Evolutionary conservation across 176 grass and related monocot species (phyloP).

Genomic region (Aegilops speltoides): DNA sequence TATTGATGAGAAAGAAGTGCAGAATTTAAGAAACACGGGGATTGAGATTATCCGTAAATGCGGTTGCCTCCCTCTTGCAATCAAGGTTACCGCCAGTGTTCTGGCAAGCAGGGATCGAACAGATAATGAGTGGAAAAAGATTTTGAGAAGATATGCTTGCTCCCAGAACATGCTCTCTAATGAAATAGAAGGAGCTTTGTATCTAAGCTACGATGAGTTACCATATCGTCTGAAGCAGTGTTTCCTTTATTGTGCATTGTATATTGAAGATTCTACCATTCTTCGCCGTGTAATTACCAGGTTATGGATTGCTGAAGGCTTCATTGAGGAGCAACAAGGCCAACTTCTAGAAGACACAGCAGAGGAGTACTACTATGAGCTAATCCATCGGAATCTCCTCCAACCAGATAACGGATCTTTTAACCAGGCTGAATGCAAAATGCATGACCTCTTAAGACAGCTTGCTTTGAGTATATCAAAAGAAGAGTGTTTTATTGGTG

Average conservation of each 20-base stretch:
- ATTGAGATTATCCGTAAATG: constrained; percentile 36
- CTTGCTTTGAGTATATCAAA: constrained; percentile 25
- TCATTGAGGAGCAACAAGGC: not conserved
- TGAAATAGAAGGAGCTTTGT: constrained; percentile 12
- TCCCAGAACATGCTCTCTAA: not conserved
- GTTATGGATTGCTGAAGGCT: constrained; percentile 43
- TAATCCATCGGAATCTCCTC: constrained; percentile 37
- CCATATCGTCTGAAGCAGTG: constrained; percentile 29
- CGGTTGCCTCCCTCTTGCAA: constrained; percentile 44
- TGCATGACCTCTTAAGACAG: constrained; percentile 43
- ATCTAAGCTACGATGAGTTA: constrained; percentile 47
- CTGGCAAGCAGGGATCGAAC: not conserved
- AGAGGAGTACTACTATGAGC: constrained; percentile 37
- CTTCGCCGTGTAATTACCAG: not conserved
- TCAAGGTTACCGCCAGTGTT: constrained; percentile 9
- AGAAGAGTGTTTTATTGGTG: constrained; percentile 26
- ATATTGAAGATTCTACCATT: not conserved
- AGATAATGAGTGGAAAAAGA: constrained; percentile 25
- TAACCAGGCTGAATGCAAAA: not conserved
- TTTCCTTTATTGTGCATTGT: constrained; percentile 32
- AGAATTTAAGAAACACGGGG: not conserved
- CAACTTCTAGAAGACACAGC: constrained; percentile 40
- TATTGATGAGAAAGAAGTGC: not conserved
- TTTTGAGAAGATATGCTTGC: not conserved
- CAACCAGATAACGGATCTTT: not conserved